Percentiles rank a stretch among this genome's conserved stretches.
These are phyloP conservation scores for Fusarium keratoplasticum DNA, from an alignment of 2,329 filamentous ascomycete genomes.

Conservation along the genomic window DNA sequence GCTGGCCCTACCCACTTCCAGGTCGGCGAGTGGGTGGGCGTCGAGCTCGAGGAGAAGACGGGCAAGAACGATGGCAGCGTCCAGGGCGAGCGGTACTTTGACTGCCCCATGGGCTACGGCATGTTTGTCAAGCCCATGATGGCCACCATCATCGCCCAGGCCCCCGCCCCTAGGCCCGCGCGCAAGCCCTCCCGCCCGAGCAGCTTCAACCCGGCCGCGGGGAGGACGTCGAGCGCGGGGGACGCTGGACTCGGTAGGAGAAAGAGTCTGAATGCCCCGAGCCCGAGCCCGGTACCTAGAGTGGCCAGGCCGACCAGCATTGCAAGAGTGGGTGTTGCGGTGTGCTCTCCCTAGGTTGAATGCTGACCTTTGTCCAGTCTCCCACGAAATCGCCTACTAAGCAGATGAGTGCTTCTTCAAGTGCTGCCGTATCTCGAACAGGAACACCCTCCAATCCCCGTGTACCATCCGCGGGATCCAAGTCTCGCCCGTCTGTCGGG, in stretches of 20 bases:
- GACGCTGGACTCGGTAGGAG: conserved; percentile 70
- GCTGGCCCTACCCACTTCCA: conserved; percentile 84
- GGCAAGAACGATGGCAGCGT: conserved; percentile 97
- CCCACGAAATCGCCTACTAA: conserved; percentile 86
- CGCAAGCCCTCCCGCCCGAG: conserved; percentile 59
- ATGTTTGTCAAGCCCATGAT: conserved; percentile 88
- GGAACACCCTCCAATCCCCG: conserved; percentile 71
- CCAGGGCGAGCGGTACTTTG: conserved; percentile 88
- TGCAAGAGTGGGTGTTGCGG: conserved; percentile 59
- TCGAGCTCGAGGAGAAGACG: conserved; percentile 83
- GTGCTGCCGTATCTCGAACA: conserved; percentile 70
- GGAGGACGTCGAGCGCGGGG: conserved; percentile 54
- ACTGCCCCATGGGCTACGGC: conserved; percentile 78
- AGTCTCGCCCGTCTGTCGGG: conserved; percentile 67
- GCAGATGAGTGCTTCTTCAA: conserved; percentile 70
- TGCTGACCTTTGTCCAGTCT: conserved; percentile 62
- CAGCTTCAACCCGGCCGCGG: conserved; percentile 59
- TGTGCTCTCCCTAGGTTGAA: conserved; percentile 4
- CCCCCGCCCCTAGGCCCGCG: conserved; percentile 52
- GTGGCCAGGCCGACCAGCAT: conserved; percentile 66
- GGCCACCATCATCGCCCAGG: conserved; percentile 68
- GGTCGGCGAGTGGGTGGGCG: conserved; percentile 86
- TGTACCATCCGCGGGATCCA: conserved; percentile 57
- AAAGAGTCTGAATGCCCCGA: conserved; percentile 77
- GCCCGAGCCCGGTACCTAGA: conserved; percentile 76